These are phyloP conservation scores for Eucalyptus cloeziana DNA, from an alignment of 345 rosid genomes.

Conservation along the genomic window DNA sequence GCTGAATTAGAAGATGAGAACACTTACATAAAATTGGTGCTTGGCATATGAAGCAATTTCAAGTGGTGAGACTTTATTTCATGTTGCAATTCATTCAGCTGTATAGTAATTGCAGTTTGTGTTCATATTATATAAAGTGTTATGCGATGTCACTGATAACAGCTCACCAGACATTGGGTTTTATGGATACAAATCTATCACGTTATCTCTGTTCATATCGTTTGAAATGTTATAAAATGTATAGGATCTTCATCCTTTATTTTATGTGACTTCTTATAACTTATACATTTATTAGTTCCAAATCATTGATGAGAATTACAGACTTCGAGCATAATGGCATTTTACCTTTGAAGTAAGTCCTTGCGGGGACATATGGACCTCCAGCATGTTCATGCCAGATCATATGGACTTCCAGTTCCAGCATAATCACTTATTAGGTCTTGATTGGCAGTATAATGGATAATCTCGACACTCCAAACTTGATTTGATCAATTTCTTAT, in stretches of 20 bases:
- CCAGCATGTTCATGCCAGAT: neutral
- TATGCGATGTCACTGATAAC: neutral
- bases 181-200: neutral
- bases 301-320: neutral
- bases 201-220: neutral
- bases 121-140: neutral
- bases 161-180: neutral
- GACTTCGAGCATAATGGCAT: neutral
- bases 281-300: neutral
- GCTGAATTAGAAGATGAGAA: too few relatives aligned
- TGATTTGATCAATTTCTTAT: neutral
- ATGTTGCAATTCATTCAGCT: neutral
- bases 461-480: neutral
- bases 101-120: neutral
- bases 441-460: neutral
- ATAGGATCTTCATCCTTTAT: neutral
- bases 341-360: neutral
- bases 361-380: neutral
- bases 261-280: neutral
- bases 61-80: constrained; percentile 53
- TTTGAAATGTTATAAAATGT: neutral
- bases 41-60: constrained; percentile 82
- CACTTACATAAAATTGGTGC: too few relatives aligned
- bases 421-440: neutral
- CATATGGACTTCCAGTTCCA: neutral